Base-by-base conservation (phyloP, 495 filamentous ascomycete genomes). In the Chaetomidium leptoderma region DNA sequence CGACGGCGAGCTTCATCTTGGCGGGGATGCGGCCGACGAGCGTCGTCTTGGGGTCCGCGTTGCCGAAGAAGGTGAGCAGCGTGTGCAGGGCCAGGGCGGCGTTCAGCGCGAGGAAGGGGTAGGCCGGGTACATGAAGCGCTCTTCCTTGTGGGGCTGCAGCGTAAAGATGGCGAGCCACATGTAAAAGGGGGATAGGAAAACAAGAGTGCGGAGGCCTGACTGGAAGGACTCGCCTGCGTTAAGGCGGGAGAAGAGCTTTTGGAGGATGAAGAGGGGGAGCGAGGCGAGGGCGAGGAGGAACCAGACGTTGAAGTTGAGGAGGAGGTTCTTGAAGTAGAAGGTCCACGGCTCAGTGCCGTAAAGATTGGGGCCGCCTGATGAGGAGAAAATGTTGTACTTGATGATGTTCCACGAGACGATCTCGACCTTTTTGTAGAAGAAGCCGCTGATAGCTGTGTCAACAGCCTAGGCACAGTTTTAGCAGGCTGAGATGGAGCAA, bases 81-180 rank as follows among this genome's bases (percentile, higher is more conserved):
- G 88, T 85, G 70, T 97, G 90, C 47, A 93, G 76, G 2, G 90
- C 76, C 49, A 96, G 74, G n/a, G 91, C 89, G 13, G 92, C 92
- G 72, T 93, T 93, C 26, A 97, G 78, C n/a, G 88, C 90, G 24
- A 99, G 78, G 51, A 90, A 87, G 9, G 95, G 93, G 69, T 99
- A 99, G 23, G 86, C 86, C 0, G 92, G 92, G 70, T 95, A 97
- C 91, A 99, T 97, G 76, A 99, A 99, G 8, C 95, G 79, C 67
- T 99, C 95, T 71, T 99, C 95, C 65, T 99, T 99, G 78, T 99
- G 95, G 19, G 93, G 86, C 67, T 97, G 93, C 10, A 86, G 67
- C 4, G 90, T 89, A 73, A 99, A 97, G 53, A 97, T 92, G 7
- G 70, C 83, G 24, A 97, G 81, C 95, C 95, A 99, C 69, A 96